These are phyloP conservation scores for Extremus antarcticus DNA, from an alignment of 495 filamentous ascomycete species.

Conservation along the genomic window DNA sequence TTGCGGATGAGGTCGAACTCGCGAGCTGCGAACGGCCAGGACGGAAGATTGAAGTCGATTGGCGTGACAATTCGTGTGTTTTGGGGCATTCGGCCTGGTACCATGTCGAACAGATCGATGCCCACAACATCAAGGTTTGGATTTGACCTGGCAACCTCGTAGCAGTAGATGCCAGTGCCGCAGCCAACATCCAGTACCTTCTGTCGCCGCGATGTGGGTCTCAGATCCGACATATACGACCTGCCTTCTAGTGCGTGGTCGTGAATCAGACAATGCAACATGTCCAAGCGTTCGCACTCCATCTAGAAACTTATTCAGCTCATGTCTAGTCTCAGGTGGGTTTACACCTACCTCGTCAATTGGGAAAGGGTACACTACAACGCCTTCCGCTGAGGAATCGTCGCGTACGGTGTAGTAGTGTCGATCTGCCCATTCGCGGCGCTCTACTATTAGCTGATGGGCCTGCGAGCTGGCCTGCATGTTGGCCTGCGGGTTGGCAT, in stretches of 20 bases:
- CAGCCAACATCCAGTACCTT: slow-evolving; percentile 71
- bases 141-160: slow-evolving; percentile 67
- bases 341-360: background rate
- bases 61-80: background rate
- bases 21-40: background rate
- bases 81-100: background rate
- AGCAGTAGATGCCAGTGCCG: slow-evolving; percentile 81
- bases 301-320: background rate
- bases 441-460: background rate
- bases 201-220: slow-evolving; percentile 14
- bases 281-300: background rate
- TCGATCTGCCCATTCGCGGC: background rate
- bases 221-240: background rate
- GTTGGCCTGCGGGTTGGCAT: background rate
- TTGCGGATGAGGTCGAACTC: background rate
- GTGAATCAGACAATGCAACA: background rate
- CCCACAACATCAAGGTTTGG: slow-evolving; percentile 7
- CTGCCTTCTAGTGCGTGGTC: background rate
- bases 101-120: slow-evolving; percentile 1
- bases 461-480: background rate
- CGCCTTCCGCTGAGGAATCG: too few species aligned
- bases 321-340: background rate
- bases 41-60: background rate
- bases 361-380: background rate
- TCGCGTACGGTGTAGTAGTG: background rate